Base-by-base conservation (phyloP, 192 early-diverging fungal species). In the Podila clonocystis region DNA sequence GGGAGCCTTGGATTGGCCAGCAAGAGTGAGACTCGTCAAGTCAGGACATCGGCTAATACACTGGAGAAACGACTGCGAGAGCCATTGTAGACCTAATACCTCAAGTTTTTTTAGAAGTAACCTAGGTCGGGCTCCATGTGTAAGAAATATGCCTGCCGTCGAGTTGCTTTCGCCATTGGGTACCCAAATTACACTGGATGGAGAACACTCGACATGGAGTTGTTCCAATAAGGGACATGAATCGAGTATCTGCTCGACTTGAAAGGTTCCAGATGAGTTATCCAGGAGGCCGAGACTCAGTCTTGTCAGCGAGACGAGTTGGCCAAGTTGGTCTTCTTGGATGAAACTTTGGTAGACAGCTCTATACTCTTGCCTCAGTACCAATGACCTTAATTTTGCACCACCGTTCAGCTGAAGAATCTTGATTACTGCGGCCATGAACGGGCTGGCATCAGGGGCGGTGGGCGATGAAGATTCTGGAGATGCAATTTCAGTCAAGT, bases 41-140 rank as follows among this genome's bases (percentile, higher is more conserved):
- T 62, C 50, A 29, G 68, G 68, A 59, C 68, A 70, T 33, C n/a
- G 58, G 15, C 45, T 41, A 11, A 50, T 33, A 2, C 45, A 58
- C 4, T 22, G 26, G 4, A 70, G 30, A 22, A 70, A 50, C 9
- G 31, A 57, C 3, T 30, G 17, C 1, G 50, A 15, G 15, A 36
- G 30, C 68, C 68, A 70, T 13, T 24, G 30, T 3, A 62, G 11
- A 15, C 59, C 58, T 4, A 7, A 1, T 2, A 67, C 17, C 19
- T 61, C 13, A 30, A 61, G 59, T 26, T 3, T 20, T 13, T 61
- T 33, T 0, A 61, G 59, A 20, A 33, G 59, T 17, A 26, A 22
- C 17, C 52, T 6, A 24, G 20, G 52, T 24, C 52, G 52, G 3
- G 41, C 3, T 0, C 41, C 41, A 45, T 12, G 13, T 15, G 34